Evolutionary conservation across 2,329 filamentous ascomycete species (phyloP).

Genomic region (Elsinoe arachidis): DNA sequence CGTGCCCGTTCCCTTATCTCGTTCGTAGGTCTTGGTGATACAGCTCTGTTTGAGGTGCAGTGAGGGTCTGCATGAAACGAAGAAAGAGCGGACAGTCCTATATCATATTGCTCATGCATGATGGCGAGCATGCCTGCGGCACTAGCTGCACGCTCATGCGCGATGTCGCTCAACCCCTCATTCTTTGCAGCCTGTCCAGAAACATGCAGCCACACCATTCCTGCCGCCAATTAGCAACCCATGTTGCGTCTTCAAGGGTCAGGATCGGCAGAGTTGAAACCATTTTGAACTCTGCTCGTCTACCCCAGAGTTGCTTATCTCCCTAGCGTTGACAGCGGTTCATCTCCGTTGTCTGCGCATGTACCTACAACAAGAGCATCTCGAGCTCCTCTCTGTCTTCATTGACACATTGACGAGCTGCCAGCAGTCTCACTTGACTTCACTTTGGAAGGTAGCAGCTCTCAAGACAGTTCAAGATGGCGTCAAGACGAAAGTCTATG

Average conservation of each 20-base stretch:
- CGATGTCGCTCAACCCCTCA: too few species aligned
- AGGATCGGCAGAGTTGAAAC: background rate
- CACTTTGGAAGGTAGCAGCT: too few species aligned
- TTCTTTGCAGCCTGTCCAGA: too few species aligned
- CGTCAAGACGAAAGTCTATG: background rate
- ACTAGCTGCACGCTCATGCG: too few species aligned
- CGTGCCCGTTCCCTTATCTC: background rate
- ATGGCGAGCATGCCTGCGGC: too few species aligned
- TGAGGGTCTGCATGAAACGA: background rate
- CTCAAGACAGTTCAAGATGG: background rate
- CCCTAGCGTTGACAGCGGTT: background rate
- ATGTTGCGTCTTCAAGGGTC: background rate
- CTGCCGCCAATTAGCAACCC: background rate
- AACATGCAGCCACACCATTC: too few species aligned
- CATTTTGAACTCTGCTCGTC: background rate
- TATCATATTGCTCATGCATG: too few species aligned
- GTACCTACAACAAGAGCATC: too few species aligned
- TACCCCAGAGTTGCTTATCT: conserved; percentile 7
- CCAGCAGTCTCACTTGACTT: too few species aligned
- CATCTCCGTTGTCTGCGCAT: background rate
- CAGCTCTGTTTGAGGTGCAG: background rate
- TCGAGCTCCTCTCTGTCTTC: too few species aligned
- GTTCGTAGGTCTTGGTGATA: background rate
- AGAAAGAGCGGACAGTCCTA: background rate
- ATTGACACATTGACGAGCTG: too few species aligned